Percentiles rank a stretch among this genome's conserved stretches.
phyloP scores from a whole-genome alignment of 805 yeast species.

The Nakazawaea siamensis region DNA sequence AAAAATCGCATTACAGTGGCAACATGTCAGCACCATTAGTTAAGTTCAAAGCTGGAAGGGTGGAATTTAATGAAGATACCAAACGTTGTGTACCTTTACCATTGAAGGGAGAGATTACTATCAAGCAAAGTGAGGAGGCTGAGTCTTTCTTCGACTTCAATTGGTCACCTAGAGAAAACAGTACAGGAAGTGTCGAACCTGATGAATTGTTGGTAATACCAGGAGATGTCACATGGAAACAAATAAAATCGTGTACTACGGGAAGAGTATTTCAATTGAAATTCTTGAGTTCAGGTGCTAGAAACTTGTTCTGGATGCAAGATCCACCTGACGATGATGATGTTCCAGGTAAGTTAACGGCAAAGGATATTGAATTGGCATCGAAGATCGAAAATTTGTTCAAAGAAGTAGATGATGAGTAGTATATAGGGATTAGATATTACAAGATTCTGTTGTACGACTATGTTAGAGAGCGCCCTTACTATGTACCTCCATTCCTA shows the following conservation, averaged over 20 bases:
- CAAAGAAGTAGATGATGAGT: slow-evolving; percentile 29
- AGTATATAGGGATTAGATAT: slow-evolving; percentile 25
- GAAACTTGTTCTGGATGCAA: slow-evolving; percentile 67
- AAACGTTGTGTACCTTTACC: slow-evolving; percentile 63
- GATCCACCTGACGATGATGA: slow-evolving; percentile 59
- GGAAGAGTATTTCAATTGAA: slow-evolving; percentile 57
- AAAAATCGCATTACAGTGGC: no score
- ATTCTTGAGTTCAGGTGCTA: slow-evolving; percentile 28
- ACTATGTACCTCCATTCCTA: no score
- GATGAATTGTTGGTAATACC: slow-evolving; percentile 72
- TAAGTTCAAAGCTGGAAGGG: slow-evolving; percentile 75
- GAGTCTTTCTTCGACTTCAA: slow-evolving; percentile 60
- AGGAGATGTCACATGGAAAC: slow-evolving; percentile 78
- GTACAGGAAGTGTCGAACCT: slow-evolving; percentile 33
- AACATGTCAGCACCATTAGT: slow-evolving; percentile 10
- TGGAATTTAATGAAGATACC: slow-evolving; percentile 52
- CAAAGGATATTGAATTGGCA: slow-evolving; percentile 44
- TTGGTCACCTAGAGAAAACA: slow-evolving; percentile 62
- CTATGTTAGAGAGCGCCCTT: no score
- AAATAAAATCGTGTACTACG: slow-evolving; percentile 56
- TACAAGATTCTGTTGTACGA: no score
- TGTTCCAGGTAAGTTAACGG: slow-evolving; percentile 46
- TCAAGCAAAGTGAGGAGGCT: slow-evolving; percentile 59
- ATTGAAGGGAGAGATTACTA: slow-evolving; percentile 56
- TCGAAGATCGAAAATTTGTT: slow-evolving; percentile 41